Percentiles rank a stretch among this genome's conserved stretches.
These are phyloP conservation scores for Magnusiomyces ingens DNA, from an alignment of 1,139 yeast species.

Conservation along the genomic window DNA sequence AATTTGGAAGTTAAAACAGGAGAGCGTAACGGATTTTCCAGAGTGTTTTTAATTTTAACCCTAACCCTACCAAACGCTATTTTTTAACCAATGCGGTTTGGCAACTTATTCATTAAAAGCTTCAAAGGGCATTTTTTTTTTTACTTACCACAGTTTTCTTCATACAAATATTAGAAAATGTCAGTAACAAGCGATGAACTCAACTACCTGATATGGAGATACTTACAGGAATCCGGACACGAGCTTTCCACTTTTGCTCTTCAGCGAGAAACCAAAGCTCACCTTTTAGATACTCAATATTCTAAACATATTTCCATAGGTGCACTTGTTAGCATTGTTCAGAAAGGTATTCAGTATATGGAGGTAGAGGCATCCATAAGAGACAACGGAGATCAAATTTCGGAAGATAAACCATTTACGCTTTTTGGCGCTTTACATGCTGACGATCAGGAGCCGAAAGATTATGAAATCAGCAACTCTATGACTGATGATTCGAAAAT, in stretches of 20 bases:
- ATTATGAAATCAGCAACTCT: conserved; percentile 9
- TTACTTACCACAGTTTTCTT: background rate
- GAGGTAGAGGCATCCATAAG: conserved; percentile 47
- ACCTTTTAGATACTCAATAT: conserved; percentile 48
- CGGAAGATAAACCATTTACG: conserved; percentile 28
- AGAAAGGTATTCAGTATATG: conserved; percentile 72
- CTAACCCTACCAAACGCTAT: conserved; percentile 1
- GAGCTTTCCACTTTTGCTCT: conserved; percentile 78
- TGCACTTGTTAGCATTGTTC: conserved; percentile 70
- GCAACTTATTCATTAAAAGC: background rate
- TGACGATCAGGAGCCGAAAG: conserved; percentile 25
- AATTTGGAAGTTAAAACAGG: background rate
- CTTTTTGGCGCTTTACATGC: conserved; percentile 35
- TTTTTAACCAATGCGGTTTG: background rate
- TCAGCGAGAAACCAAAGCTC: conserved; percentile 65
- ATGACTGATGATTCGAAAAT: background rate
- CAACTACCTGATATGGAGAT: conserved; percentile 89
- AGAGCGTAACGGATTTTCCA: background rate
- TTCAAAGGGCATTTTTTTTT: background rate
- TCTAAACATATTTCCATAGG: conserved; percentile 57
- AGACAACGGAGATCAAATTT: conserved; percentile 19
- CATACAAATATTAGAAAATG: conserved; percentile 38
- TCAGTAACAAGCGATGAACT: conserved; percentile 78
- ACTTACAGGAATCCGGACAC: conserved; percentile 69
- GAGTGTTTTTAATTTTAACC: background rate